A percentile compares a stretch with the other conserved stretches of the same genome.
phyloP scores from a whole-genome alignment of 176 grass and related monocot species.

The Chrysopogon serrulatus region DNA sequence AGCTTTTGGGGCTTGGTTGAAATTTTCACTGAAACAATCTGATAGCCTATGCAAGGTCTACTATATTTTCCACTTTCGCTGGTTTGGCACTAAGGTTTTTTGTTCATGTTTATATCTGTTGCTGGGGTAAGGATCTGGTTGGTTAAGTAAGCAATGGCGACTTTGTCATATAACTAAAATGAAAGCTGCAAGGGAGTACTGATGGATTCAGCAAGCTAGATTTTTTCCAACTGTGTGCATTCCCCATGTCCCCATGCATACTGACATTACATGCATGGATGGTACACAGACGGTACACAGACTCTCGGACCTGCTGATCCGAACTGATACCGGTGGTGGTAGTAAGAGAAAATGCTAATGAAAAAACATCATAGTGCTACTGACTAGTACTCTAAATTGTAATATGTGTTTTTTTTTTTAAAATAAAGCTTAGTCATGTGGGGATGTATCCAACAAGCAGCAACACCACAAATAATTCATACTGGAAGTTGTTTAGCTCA shows the following conservation, averaged over 20 bases:
- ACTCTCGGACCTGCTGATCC: background rate
- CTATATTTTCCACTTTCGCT: background rate
- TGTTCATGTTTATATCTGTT: constrained; percentile 1
- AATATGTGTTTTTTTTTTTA: background rate
- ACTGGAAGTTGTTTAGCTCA: background rate
- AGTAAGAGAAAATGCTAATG: background rate
- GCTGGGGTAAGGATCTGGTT: background rate
- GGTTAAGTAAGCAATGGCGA: background rate
- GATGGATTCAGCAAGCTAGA: background rate
- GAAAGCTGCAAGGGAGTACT: background rate
- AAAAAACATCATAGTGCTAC: background rate
- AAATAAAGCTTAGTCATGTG: background rate
- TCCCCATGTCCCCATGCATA: background rate
- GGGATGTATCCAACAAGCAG: constrained; percentile 5
- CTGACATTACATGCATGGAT: background rate
- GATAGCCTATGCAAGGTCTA: background rate
- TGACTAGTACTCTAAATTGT: background rate
- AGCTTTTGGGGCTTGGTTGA: background rate
- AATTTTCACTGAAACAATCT: background rate
- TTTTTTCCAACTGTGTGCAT: constrained; percentile 1
- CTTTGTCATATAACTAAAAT: background rate
- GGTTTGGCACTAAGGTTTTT: background rate
- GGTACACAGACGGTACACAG: too few relatives aligned
- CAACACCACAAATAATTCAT: background rate
- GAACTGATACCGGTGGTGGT: background rate